These are phyloP conservation scores for Hebeloma cylindrosporum DNA, from an alignment of 768 basidiomycete genomes.

Conservation along the genomic window DNA sequence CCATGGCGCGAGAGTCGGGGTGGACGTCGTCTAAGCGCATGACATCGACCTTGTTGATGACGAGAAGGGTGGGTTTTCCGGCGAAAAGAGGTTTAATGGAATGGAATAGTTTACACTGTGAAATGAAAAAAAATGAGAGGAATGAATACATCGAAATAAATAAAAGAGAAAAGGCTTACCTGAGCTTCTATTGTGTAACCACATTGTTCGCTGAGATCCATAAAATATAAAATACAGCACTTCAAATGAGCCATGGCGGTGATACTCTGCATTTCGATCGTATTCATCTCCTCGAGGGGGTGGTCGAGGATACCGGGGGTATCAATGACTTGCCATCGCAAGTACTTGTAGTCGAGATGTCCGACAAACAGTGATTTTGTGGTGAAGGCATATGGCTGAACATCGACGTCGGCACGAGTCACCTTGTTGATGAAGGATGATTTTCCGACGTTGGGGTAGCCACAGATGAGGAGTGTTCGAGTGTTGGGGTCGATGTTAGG, in stretches of 20 bases:
- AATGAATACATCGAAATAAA: conserved; percentile 1
- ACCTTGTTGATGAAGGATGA: conserved; percentile 99
- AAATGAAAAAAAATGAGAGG: conserved; percentile 1
- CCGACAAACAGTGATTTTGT: conserved; percentile 99
- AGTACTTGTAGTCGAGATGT: conserved; percentile 98
- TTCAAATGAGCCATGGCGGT: conserved; percentile 97
- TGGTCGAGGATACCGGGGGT: conserved; percentile 98
- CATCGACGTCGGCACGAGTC: conserved; percentile 98
- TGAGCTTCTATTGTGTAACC: conserved; percentile 97
- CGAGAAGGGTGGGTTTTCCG: conserved; percentile 90
- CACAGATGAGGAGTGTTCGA: conserved; percentile 94
- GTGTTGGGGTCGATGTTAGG: conserved; percentile 98
- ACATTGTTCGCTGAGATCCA: conserved; percentile 98
- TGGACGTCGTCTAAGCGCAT: conserved; percentile 83
- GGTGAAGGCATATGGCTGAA: conserved; percentile 99
- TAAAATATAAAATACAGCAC: conserved; percentile 93
- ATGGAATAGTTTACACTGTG: conserved; percentile 95
- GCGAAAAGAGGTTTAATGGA: conserved; percentile 98
- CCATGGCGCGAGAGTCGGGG: conserved; percentile 71
- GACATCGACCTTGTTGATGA: conserved; percentile 98
- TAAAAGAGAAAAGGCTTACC: conserved; percentile 44
- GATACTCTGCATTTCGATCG: conserved; percentile 99
- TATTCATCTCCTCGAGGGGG: conserved; percentile 99
- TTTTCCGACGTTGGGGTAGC: conserved; percentile 99
- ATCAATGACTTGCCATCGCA: conserved; percentile 99